Base-by-base conservation (phyloP, 176 grass and related monocot genomes). In the Zoysia pacifica region DNA sequence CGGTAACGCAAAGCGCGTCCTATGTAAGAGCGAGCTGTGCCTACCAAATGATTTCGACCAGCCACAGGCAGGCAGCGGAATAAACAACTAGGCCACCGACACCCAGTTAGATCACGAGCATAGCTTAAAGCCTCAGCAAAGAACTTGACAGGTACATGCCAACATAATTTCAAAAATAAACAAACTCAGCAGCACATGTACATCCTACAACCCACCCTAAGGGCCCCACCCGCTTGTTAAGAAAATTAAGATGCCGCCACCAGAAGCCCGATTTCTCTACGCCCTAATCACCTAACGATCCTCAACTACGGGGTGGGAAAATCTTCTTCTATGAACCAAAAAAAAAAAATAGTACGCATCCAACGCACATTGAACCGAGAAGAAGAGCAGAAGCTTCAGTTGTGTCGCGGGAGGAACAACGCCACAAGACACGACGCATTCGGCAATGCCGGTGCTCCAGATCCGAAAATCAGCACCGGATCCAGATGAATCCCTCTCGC, bases 51-150 rank as follows among this genome's bases (percentile, higher is more conserved):
- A 80, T 81, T 64, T 76, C 66, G 16, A 64, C 67, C 42, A 40
- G 49, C 39, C 39, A 11, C 1, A 38, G 62, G 28, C 28, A 28
- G 28, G 74, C 64, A 70, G 55, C 2, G 48, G 55, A 80, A 70
- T 65, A 84, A 65, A 75, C 19, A 55, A n/a, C 52, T 13, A 70
- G 20, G 61, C 10, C 76, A 84, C 77, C 81, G 65, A 76, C 86
- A 80, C 59, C 59, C 59, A 80, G 28, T 61, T 63, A 80, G 62
- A 70, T 80, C 70, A 80, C 70, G 35, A 53, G 81, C 62, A 44
- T 83, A 83, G 72, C 81, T 76, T 83, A 83, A 84, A 84, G 81
- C 76, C 62, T 62, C 53, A 55, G 86, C 76, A 88, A 84, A 80
- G 76, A 88, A 79, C 39, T 66, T 59, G 81, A 75, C 84, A 86